These are phyloP conservation scores for Neurospora tetrasperma DNA, from an alignment of 495 filamentous ascomycete genomes.

Conservation along the genomic window DNA sequence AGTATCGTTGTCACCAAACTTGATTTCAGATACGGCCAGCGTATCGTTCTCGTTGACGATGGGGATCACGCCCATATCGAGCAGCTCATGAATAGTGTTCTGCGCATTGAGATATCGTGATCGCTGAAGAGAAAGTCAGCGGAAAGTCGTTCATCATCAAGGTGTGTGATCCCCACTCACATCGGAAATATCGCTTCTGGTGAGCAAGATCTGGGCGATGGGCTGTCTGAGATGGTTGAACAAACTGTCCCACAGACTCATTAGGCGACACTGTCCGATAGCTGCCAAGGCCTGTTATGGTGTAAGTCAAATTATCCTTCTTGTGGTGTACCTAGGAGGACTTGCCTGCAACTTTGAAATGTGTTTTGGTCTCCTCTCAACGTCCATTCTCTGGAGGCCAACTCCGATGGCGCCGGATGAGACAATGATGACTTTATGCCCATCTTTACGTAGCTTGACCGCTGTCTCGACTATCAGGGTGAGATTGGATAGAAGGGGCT, in stretches of 20 bases:
- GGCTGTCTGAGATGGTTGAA: conserved; percentile 82
- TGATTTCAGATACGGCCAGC: conserved; percentile 92
- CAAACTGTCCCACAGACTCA: conserved; percentile 88
- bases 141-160: neutral
- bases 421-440: conserved; percentile 87
- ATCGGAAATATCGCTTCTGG: conserved; percentile 95
- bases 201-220: conserved; percentile 87
- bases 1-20: conserved; percentile 98
- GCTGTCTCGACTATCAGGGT: conserved; percentile 88
- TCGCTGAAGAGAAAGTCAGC: conserved; percentile 37
- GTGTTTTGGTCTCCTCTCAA: conserved; percentile 80
- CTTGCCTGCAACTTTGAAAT: conserved; percentile 71
- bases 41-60: conserved; percentile 99
- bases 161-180: conserved; percentile 35
- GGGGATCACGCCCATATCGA: conserved; percentile 93
- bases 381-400: conserved; percentile 77
- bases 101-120: conserved; percentile 95
- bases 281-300: conserved; percentile 72
- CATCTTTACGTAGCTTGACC: conserved; percentile 73
- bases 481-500: conserved; percentile 86
- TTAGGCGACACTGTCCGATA: conserved; percentile 90
- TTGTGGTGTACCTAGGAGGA: neutral
- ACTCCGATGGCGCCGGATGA: conserved; percentile 96
- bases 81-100: conserved; percentile 80
- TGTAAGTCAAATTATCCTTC: neutral